Conservation (phyloP, 148 eudicot genomes). For the Cornus florida region DNA sequence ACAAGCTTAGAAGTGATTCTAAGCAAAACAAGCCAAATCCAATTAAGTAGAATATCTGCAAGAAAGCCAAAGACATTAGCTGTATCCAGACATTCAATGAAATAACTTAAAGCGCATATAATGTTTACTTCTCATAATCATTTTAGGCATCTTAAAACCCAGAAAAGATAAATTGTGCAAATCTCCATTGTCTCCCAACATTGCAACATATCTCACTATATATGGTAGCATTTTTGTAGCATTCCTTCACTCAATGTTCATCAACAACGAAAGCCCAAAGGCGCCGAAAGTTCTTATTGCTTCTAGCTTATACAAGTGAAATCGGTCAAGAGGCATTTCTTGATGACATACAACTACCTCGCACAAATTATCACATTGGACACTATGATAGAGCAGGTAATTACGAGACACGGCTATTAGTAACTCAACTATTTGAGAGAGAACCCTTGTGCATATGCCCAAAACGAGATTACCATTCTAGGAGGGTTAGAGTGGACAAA, state of each 20-base stretch:
- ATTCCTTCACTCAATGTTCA: not conserved
- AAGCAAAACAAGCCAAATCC: slow-evolving; percentile 91
- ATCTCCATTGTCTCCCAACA: not conserved
- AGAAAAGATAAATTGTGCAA: not conserved
- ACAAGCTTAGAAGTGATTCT: slow-evolving; percentile 89
- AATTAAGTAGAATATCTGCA: slow-evolving; percentile 85
- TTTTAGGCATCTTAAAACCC: not conserved
- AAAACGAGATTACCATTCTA: too few species aligned
- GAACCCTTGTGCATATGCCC: not conserved
- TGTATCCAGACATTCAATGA: not conserved
- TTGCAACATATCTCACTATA: not conserved
- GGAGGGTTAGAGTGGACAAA: too few species aligned
- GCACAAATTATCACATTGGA: not conserved
- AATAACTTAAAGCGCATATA: not conserved
- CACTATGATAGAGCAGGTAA: not conserved
- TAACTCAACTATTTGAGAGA: not conserved
- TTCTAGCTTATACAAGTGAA: not conserved
- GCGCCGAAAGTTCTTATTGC: not conserved
- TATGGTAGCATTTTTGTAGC: not conserved
- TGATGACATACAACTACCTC: not conserved
- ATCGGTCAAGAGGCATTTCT: not conserved
- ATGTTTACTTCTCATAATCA: not conserved
- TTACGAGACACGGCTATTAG: not conserved
- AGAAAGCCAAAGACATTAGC: slow-evolving; percentile 9
- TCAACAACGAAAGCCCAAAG: not conserved